These are phyloP conservation scores for Lachnellula subtilissima DNA, from an alignment of 2,329 filamentous ascomycete species.

Conservation along the genomic window DNA sequence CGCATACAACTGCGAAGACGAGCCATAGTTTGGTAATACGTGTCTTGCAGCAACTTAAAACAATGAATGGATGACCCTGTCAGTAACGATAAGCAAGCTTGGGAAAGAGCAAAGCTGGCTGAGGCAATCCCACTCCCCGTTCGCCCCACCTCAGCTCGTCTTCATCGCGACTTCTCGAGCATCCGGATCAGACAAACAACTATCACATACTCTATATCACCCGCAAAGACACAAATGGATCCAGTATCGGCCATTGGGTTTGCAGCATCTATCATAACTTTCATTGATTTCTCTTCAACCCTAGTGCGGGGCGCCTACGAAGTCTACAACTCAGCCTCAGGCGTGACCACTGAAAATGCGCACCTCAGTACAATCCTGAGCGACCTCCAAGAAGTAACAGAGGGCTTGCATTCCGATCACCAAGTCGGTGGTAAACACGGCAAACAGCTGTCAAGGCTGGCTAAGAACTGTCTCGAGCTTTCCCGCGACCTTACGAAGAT, in stretches of 20 bases:
- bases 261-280: conserved; percentile 19
- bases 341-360: conserved; percentile 2
- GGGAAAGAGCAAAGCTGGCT: too few relatives aligned
- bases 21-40: too few relatives aligned
- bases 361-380: background rate
- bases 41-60: too few relatives aligned
- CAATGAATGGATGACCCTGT: too few relatives aligned
- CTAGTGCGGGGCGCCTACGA: conserved; percentile 16
- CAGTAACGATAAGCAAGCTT: too few relatives aligned
- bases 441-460: background rate
- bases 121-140: too few relatives aligned
- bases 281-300: conserved; percentile 25
- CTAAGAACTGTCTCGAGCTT: background rate
- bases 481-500: conserved; percentile 2
- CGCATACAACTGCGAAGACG: too few relatives aligned
- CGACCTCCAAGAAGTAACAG: conserved; percentile 2
- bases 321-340: conserved; percentile 2
- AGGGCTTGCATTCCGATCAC: background rate
- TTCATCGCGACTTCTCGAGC: too few relatives aligned
- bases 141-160: too few relatives aligned
- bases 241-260: conserved; percentile 6
- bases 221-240: background rate
- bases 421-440: background rate
- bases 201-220: too few relatives aligned
- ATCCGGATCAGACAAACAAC: too few relatives aligned